Conservation (phyloP, 2,329 filamentous ascomycete species). For the Helicocarpus griseus region DNA sequence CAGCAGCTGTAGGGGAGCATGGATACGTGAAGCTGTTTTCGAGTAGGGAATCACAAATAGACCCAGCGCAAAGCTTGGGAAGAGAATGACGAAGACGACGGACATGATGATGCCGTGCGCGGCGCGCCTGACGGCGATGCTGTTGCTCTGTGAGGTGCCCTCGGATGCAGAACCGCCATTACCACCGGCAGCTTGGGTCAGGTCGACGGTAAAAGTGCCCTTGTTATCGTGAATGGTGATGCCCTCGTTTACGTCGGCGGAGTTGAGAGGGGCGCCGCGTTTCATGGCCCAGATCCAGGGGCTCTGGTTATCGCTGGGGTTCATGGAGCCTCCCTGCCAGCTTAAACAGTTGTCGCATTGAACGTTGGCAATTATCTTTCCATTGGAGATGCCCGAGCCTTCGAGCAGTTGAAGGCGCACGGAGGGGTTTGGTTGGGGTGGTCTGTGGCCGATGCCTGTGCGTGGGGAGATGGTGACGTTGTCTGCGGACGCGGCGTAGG, state of each 20-base stretch:
- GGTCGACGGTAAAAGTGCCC: constrained; percentile 37
- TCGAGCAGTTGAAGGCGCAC: constrained; percentile 41
- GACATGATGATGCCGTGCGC: constrained; percentile 20
- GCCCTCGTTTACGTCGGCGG: constrained; percentile 32
- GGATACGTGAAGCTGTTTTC: constrained; percentile 19
- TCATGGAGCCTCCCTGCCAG: constrained; percentile 45
- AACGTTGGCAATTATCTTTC: constrained; percentile 48
- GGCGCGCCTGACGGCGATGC: constrained; percentile 8
- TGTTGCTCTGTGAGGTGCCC: background rate
- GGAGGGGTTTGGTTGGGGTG: constrained; percentile 34
- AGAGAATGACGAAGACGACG: constrained; percentile 17
- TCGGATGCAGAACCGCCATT: constrained; percentile 19
- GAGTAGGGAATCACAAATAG: constrained; percentile 9
- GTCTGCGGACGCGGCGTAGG: constrained; percentile 43
- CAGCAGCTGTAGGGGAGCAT: constrained; percentile 39
- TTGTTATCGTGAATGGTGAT: constrained; percentile 39
- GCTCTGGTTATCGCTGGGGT: constrained; percentile 35
- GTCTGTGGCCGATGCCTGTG: constrained; percentile 32
- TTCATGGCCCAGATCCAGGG: constrained; percentile 44
- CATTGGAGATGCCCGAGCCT: constrained; percentile 44
- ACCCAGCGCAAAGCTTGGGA: constrained; percentile 16
- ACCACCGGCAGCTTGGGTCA: constrained; percentile 41
- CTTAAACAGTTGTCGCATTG: constrained; percentile 45
- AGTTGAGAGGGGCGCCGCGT: constrained; percentile 38
- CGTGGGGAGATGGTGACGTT: constrained; percentile 52